Conservation (phyloP, 768 basidiomycete genomes). For the Tricholoma terreum region DNA sequence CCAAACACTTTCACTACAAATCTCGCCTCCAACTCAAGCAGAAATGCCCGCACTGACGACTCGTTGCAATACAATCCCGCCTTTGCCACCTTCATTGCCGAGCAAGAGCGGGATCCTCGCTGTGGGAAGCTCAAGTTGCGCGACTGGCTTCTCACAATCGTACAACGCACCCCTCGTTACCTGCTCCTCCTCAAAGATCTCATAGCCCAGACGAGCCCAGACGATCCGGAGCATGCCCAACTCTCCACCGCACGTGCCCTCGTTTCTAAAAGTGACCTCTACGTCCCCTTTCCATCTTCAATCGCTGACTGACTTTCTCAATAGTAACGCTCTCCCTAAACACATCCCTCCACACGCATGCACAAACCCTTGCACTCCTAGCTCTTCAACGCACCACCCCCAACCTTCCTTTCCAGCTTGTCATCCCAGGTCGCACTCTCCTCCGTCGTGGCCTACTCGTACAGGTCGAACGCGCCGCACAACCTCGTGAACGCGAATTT, state of each 20-base stretch:
- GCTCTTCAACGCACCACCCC: conserved; percentile 76
- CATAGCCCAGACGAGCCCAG: conserved; percentile 58
- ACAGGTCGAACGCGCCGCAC: conserved; percentile 51
- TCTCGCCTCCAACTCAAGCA: conserved; percentile 33
- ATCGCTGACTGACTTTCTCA: background rate
- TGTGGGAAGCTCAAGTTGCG: conserved; percentile 75
- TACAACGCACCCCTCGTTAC: conserved; percentile 87
- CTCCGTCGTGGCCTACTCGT: conserved; percentile 64
- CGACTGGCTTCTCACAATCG: conserved; percentile 84
- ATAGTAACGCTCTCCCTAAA: conserved; percentile 77
- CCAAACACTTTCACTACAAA: conserved; percentile 10
- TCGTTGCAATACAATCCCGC: conserved; percentile 39
- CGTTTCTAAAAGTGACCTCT: conserved; percentile 67
- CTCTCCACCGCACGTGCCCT: conserved; percentile 59
- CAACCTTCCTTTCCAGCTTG: conserved; percentile 73
- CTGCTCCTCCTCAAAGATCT: conserved; percentile 81
- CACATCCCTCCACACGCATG: conserved; percentile 73
- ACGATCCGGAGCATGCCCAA: conserved; percentile 64
- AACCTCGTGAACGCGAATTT: conserved; percentile 62
- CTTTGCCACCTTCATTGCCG: conserved; percentile 62
- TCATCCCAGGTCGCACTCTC: conserved; percentile 77
- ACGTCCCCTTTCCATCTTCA: background rate
- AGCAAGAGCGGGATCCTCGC: conserved; percentile 63
- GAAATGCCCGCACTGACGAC: background rate
- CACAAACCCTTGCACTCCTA: conserved; percentile 71